phyloP scores from a whole-genome alignment of 345 rosid genomes.

The Laguncularia racemosa region DNA sequence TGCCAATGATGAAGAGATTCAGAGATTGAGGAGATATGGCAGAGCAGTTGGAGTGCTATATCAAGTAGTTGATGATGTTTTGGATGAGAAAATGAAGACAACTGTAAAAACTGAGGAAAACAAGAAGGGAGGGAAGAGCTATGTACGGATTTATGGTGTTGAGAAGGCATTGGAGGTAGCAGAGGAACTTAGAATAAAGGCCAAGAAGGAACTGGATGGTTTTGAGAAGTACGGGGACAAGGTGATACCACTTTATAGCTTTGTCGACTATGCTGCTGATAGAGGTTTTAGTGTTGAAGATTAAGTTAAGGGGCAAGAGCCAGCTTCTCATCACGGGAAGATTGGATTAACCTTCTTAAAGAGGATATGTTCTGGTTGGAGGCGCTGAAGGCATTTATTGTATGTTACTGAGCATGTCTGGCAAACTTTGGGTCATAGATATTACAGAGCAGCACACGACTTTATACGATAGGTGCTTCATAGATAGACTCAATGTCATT shows the following conservation, averaged over 20 bases:
- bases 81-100: conserved; percentile 23
- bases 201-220: conserved; percentile 54
- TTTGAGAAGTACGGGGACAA: conserved; percentile 57
- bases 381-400: too few species aligned
- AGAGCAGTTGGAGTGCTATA: conserved; percentile 86
- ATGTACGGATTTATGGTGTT: conserved; percentile 43
- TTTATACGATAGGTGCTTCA: too few species aligned
- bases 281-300: conserved; percentile 35
- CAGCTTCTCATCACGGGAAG: background rate
- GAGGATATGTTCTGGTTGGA: too few species aligned
- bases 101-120: conserved; percentile 12
- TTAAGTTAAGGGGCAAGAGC: background rate
- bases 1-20: conserved; percentile 67
- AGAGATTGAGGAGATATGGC: conserved; percentile 65
- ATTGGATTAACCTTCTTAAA: background rate
- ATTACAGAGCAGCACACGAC: too few species aligned
- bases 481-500: too few species aligned
- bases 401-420: too few species aligned
- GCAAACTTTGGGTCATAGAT: too few species aligned
- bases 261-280: conserved; percentile 74
- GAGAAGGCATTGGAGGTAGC: conserved; percentile 65
- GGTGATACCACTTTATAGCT: conserved; percentile 67
- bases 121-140: conserved; percentile 40
- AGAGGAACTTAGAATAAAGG: conserved; percentile 51
- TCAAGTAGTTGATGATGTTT: conserved; percentile 67